Percentiles rank a stretch among this genome's conserved stretches.
phyloP scores from a whole-genome alignment of 164 flowering plant species.

The Piper longum region DNA sequence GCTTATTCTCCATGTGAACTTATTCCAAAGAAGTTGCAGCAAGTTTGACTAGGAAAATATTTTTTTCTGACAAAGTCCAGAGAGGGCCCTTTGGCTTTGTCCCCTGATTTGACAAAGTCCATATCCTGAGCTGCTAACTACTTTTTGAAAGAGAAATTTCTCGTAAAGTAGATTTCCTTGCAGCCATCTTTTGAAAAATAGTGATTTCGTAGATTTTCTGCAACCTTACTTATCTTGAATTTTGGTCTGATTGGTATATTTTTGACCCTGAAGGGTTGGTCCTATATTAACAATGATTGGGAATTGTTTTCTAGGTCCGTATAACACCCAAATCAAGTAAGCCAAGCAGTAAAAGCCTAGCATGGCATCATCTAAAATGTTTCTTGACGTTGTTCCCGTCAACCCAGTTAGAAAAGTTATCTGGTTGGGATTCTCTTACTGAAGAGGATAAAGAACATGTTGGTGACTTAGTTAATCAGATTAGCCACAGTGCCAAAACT shows the following conservation, averaged over 20 bases:
- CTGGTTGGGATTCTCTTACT: slow-evolving; percentile 67
- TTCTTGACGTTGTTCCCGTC: slow-evolving; percentile 48
- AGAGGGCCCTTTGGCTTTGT: not conserved
- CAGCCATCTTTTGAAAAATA: not conserved
- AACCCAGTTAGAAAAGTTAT: slow-evolving; percentile 37
- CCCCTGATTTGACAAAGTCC: not conserved
- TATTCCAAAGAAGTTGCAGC: too few species aligned
- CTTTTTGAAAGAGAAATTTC: not conserved
- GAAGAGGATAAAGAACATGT: slow-evolving; percentile 41
- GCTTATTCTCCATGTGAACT: too few species aligned
- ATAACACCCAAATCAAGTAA: slow-evolving; percentile 56
- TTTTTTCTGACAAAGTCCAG: not conserved
- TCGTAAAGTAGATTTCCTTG: not conserved
- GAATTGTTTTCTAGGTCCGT: slow-evolving; percentile 42
- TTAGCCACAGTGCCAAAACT: slow-evolving; percentile 15
- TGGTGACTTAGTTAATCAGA: slow-evolving; percentile 24
- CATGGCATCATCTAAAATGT: slow-evolving; percentile 92
- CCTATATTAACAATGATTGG: too few species aligned
- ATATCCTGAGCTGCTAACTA: too few species aligned
- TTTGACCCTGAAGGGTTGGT: not conserved
- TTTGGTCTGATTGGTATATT: not conserved
- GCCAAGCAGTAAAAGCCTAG: slow-evolving; percentile 42
- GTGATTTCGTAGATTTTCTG: not conserved
- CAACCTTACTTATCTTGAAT: not conserved
- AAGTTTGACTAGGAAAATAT: too few species aligned